Evolutionary conservation across 352 stramenopile species (phyloP).

Genomic region (Blastocystis sp.): DNA sequence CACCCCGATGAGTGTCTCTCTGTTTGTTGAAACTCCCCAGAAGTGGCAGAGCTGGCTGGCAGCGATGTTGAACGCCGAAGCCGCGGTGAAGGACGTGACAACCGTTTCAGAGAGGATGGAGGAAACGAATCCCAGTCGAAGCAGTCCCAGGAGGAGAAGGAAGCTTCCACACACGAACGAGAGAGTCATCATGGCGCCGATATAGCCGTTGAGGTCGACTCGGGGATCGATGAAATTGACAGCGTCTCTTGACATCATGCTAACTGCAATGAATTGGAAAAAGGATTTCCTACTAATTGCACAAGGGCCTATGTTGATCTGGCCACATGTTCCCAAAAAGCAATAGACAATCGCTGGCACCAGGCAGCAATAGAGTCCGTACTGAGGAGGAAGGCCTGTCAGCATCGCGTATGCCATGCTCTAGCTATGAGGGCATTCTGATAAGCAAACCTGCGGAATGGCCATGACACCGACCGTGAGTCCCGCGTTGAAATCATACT

Average conservation of each 20-base stretch:
- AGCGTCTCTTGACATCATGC: slow-evolving; percentile 31
- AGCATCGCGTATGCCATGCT: slow-evolving; percentile 59
- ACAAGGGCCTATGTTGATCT: slow-evolving; percentile 55
- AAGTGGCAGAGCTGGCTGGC: slow-evolving; percentile 58
- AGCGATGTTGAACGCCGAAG: slow-evolving; percentile 59
- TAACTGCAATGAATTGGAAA: background rate
- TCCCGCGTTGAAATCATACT: slow-evolving; percentile 56
- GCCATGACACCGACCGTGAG: slow-evolving; percentile 59
- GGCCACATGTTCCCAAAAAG: slow-evolving; percentile 56
- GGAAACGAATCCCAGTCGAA: slow-evolving; percentile 58
- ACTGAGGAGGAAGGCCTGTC: slow-evolving; percentile 55
- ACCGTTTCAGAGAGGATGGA: slow-evolving; percentile 59
- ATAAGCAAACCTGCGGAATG: slow-evolving; percentile 56
- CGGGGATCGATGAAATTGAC: background rate
- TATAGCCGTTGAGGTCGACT: background rate
- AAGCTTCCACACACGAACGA: slow-evolving; percentile 56
- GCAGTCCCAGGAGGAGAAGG: slow-evolving; percentile 57
- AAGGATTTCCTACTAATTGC: slow-evolving; percentile 57
- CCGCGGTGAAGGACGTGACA: slow-evolving; percentile 57
- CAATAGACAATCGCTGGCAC: slow-evolving; percentile 58
- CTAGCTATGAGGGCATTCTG: background rate
- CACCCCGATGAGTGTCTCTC: background rate
- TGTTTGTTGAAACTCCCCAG: slow-evolving; percentile 51
- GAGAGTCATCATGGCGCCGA: slow-evolving; percentile 34
- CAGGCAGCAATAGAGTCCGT: slow-evolving; percentile 59